Conservation (phyloP, 2,329 filamentous ascomycete species). For the Verticillium zaregamsianum region DNA sequence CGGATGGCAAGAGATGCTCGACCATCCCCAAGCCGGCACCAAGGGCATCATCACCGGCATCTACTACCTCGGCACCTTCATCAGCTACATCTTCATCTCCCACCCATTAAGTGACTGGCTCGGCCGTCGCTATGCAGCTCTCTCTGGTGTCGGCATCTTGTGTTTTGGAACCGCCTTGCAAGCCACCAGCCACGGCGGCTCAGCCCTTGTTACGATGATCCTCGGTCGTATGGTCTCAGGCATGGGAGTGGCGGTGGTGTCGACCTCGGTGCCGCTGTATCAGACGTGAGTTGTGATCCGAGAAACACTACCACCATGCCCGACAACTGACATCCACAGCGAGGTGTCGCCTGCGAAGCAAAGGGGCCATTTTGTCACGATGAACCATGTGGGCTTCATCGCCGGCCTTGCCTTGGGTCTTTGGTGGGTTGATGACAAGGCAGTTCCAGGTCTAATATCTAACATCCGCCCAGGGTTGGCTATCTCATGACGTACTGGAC, state of each 20-base stretch:
- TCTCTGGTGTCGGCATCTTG: conserved; percentile 40
- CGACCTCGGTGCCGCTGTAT: conserved; percentile 53
- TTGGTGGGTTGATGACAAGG: conserved; percentile 33
- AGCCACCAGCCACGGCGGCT: conserved; percentile 33
- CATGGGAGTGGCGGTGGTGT: conserved; percentile 49
- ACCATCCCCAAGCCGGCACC: conserved; percentile 36
- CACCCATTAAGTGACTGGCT: conserved; percentile 46
- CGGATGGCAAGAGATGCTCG: conserved; percentile 44
- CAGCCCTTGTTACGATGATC: conserved; percentile 43
- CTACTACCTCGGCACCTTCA: conserved; percentile 54
- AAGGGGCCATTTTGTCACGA: conserved; percentile 51
- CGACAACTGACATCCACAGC: conserved; percentile 22
- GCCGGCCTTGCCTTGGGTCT: conserved; percentile 49
- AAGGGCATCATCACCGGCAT: conserved; percentile 51
- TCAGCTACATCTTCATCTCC: conserved; percentile 50
- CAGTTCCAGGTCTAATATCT: not conserved
- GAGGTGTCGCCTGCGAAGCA: conserved; percentile 50
- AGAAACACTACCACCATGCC: not conserved
- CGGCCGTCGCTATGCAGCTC: conserved; percentile 47
- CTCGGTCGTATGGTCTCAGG: conserved; percentile 48
- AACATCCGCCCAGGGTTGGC: conserved; percentile 39
- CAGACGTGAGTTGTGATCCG: conserved; percentile 37
- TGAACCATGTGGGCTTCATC: conserved; percentile 57
- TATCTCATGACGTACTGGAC: conserved; percentile 53
- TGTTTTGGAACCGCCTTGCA: conserved; percentile 46